phyloP scores from a whole-genome alignment of 495 filamentous ascomycete species.

The Cercophora scortea region DNA sequence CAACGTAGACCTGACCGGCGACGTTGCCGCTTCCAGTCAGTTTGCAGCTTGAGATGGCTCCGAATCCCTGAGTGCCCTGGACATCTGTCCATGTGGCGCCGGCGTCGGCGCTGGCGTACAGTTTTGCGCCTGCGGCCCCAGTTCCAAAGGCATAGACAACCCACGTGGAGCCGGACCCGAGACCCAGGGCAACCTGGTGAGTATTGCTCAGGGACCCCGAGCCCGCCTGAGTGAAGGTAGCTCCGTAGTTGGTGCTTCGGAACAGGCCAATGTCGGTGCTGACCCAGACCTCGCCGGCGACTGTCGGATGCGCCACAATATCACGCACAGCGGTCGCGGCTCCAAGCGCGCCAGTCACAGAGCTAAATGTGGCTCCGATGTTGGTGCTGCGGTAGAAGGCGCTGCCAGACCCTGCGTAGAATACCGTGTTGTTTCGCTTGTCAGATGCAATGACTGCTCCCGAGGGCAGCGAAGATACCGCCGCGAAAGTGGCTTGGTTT shows the following conservation, averaged over 20 bases:
- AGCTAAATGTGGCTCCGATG: conserved; percentile 34
- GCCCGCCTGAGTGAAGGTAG: conserved; percentile 33
- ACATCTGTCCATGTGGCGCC: conserved; percentile 46
- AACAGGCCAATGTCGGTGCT: conserved; percentile 47
- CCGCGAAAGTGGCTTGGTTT: conserved; percentile 32
- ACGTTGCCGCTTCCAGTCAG: conserved; percentile 42
- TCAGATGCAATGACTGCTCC: conserved; percentile 43
- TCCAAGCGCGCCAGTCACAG: conserved; percentile 22
- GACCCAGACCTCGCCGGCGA: conserved; percentile 45
- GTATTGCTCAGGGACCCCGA: conserved; percentile 27
- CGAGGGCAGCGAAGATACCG: conserved; percentile 36
- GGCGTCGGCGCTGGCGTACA: conserved; percentile 44
- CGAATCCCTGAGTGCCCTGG: conserved; percentile 47
- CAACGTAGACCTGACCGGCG: conserved; percentile 47
- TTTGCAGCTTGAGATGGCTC: conserved; percentile 34
- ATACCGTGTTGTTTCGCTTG: conserved; percentile 41
- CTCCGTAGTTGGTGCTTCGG: conserved; percentile 42
- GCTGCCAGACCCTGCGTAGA: conserved; percentile 42
- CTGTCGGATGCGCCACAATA: conserved; percentile 40
- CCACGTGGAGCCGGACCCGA: conserved; percentile 27
- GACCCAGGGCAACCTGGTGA: conserved; percentile 39
- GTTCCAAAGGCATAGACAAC: conserved; percentile 44
- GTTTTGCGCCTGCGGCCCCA: conserved; percentile 31
- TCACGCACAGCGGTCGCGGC: conserved; percentile 33
- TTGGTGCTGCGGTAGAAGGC: conserved; percentile 42